phyloP scores from a whole-genome alignment of 192 early-diverging fungal genomes.

The Diversispora eburnea region DNA sequence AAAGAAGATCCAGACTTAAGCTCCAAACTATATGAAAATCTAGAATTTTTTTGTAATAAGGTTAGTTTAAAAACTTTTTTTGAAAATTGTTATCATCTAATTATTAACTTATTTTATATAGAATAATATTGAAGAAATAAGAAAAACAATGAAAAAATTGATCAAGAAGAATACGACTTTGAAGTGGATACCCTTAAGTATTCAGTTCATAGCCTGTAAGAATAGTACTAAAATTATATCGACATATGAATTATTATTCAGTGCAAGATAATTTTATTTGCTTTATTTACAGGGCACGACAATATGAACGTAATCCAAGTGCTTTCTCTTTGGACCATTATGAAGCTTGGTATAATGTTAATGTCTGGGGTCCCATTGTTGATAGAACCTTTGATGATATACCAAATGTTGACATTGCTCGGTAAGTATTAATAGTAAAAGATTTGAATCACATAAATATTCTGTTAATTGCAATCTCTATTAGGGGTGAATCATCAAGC shows the following conservation, averaged over 20 bases:
- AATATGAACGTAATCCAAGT: too few relatives aligned
- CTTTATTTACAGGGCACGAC: too few relatives aligned
- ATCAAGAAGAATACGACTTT: background rate
- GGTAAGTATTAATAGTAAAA: constrained; percentile 80
- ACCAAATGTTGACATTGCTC: constrained; percentile 30
- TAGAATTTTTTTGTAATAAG: background rate
- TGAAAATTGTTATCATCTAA: background rate
- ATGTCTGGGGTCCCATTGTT: too few relatives aligned
- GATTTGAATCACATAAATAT: constrained; percentile 75
- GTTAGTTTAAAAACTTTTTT: constrained; percentile 7
- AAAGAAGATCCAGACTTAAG: constrained; percentile 22
- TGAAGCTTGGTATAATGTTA: too few relatives aligned
- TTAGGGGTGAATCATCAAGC: constrained; percentile 17
- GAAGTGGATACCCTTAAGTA: constrained; percentile 13
- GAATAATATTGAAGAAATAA: background rate
- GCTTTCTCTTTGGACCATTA: too few relatives aligned
- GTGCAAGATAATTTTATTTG: too few relatives aligned
- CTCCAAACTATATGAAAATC: background rate
- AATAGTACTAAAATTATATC: too few relatives aligned
- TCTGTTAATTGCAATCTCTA: constrained; percentile 39
- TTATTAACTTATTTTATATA: too few relatives aligned
- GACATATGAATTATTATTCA: too few relatives aligned
- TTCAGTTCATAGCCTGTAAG: background rate
- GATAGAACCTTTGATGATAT: background rate
- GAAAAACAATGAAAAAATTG: too few relatives aligned